Evolutionary conservation across 352 stramenopile genomes (phyloP), one percentile per base, ranked within the genome.

Genomic region (Pythium brachiatum): DNA sequence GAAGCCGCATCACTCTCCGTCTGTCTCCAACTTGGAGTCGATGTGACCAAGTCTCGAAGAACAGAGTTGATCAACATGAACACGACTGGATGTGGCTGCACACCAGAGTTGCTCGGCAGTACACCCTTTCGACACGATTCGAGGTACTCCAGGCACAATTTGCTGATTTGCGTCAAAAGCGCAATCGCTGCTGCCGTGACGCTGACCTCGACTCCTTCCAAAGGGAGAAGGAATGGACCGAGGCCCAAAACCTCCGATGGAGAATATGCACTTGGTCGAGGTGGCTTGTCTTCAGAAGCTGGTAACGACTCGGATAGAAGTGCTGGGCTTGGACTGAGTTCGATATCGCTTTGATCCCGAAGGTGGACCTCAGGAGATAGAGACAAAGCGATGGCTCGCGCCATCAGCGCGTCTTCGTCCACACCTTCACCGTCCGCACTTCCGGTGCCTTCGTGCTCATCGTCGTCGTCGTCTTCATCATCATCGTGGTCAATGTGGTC

Each of bases 41-140:
- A 23, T 26, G 47, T 51, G 25, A 51, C 64, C 27, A 94, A 48
- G 67, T 92, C 78, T 11, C 60, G 70, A 41, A 95, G 63, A 55
- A 96, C 68, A 16, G 87, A 94, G 57, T 95, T 92, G 55, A 96
- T 70, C 11, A 96, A 67, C 74, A 96, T 92, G 59, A 96, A 96
- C 6, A 81, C 90, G 39, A 96, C 68, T 12, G 87, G 88, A 47
- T 96, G 87, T 2, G 83, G 86, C 47, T 92, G 81, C 47, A 96
- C 72, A 29, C 78, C 66, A 50, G 70, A 86, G 51, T 68, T 79
- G 62, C 74, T 89, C 2, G 81, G 81, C 9, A 95, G 68, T 36
- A 91, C 63, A 21, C 81, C 80, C 21, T 81, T 80, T 23, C 75
- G 73, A 56, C 83, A 90, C 25, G 81, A 88, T 56, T 85, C 76